Conservation (phyloP, 2,329 filamentous ascomycete genomes). For the Juglanconis sp. region DNA sequence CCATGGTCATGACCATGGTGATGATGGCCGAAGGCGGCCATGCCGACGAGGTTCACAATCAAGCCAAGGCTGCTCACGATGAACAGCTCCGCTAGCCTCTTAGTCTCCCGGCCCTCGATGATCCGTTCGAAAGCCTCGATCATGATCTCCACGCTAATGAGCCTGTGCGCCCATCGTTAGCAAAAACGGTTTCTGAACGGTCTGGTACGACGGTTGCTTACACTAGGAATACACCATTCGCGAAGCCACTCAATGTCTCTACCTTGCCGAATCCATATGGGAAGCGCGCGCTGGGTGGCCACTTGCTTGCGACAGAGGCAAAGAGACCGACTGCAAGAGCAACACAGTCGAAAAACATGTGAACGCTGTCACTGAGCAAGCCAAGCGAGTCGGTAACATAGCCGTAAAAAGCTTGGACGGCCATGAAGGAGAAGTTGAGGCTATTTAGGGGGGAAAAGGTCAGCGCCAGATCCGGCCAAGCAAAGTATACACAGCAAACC, state of each 20-base stretch:
- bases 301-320: constrained; percentile 93
- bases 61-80: constrained; percentile 84
- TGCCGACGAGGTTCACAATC: constrained; percentile 86
- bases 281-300: constrained; percentile 84
- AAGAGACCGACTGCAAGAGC: constrained; percentile 86
- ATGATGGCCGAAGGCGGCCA: constrained; percentile 76
- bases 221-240: constrained; percentile 93
- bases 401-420: constrained; percentile 90
- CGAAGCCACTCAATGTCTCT: constrained; percentile 92
- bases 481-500: constrained; percentile 28
- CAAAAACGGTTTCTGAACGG: background rate
- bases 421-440: constrained; percentile 93
- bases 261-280: constrained; percentile 97
- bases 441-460: constrained; percentile 40
- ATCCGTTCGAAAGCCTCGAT: constrained; percentile 90
- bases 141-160: constrained; percentile 93
- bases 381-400: constrained; percentile 91
- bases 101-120: constrained; percentile 77
- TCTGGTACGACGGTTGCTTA: constrained; percentile 37
- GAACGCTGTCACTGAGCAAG: constrained; percentile 94
- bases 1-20: constrained; percentile 48
- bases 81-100: constrained; percentile 80
- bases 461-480: background rate
- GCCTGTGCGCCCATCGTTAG: constrained; percentile 41
- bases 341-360: constrained; percentile 99